Percentiles rank a stretch among this genome's conserved stretches.
Conservation (phyloP, 768 basidiomycete genomes). For the Gymnopilus junonius region DNA sequence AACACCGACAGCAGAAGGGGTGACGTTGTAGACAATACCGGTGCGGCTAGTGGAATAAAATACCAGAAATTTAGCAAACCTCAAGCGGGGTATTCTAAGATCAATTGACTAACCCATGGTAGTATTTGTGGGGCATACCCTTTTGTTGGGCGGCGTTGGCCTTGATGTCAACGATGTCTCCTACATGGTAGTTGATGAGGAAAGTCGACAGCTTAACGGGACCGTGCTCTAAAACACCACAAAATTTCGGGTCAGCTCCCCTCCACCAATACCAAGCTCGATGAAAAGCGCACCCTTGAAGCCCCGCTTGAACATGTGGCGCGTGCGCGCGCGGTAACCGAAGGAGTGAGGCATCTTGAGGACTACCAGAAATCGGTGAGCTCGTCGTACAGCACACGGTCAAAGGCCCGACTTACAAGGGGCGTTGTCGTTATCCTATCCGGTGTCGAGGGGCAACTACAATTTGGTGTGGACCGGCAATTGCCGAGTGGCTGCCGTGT, state of each 20-base stretch:
- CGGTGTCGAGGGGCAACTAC: conserved; percentile 37
- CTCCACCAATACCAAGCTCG: conserved; percentile 6
- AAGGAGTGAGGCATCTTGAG: conserved; percentile 99
- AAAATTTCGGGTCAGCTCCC: conserved; percentile 13
- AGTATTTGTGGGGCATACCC: conserved; percentile 99
- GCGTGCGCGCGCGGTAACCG: conserved; percentile 99
- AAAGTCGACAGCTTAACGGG: conserved; percentile 90
- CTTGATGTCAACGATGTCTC: conserved; percentile 99
- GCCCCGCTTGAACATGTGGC: conserved; percentile 99
- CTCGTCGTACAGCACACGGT: conserved; percentile 1
- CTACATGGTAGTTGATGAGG: conserved; percentile 91
- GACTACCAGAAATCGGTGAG: conserved; percentile 38
- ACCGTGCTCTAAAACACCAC: conserved; percentile 72
- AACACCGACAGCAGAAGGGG: conserved; percentile 91
- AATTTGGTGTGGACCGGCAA: conserved; percentile 46
- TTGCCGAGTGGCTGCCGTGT: conserved; percentile 65
- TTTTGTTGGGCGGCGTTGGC: conserved; percentile 99
- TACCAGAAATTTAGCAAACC: background rate
- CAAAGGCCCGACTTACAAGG: conserved; percentile 44
- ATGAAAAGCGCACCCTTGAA: conserved; percentile 81
- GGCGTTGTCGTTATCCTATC: conserved; percentile 53
- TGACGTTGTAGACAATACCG: conserved; percentile 98
- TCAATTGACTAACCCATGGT: conserved; percentile 78
- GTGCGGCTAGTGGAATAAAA: conserved; percentile 72
- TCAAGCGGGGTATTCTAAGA: background rate